A percentile compares a stretch with the other conserved stretches of the same genome.
Evolutionary conservation across 1,284 basidiomycete genomes (phyloP).

Genomic region (Marasmius tenuissimus): DNA sequence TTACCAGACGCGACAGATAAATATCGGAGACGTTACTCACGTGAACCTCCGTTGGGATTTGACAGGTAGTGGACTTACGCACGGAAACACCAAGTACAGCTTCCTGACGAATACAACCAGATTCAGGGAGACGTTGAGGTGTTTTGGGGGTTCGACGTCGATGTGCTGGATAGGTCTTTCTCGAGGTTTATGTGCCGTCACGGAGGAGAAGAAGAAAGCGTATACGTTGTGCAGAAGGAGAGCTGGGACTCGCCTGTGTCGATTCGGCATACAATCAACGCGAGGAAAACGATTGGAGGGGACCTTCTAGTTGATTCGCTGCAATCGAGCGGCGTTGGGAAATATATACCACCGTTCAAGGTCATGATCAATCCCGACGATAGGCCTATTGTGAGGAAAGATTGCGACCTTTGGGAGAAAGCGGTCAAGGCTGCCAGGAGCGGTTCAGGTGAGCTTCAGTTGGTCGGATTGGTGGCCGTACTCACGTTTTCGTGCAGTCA

Average conservation of each 20-base stretch:
- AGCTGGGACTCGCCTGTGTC: background rate
- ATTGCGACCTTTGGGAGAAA: constrained; percentile 33
- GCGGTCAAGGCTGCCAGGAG: constrained; percentile 34
- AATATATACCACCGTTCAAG: constrained; percentile 34
- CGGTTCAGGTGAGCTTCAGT: constrained; percentile 35
- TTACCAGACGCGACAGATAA: constrained; percentile 54
- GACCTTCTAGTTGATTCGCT: constrained; percentile 29
- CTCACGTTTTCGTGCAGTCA: background rate
- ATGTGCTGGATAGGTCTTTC: constrained; percentile 34
- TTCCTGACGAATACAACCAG: constrained; percentile 59
- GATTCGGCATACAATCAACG: no score
- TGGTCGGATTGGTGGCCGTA: background rate
- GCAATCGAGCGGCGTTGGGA: constrained; percentile 25
- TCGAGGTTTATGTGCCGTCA: constrained; percentile 1
- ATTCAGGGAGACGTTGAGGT: constrained; percentile 48
- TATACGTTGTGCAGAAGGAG: background rate
- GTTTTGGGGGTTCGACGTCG: constrained; percentile 43
- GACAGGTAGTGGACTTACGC: constrained; percentile 60
- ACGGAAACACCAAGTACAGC: constrained; percentile 49
- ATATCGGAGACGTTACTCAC: constrained; percentile 48
- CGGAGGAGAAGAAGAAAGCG: background rate
- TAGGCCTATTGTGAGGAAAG: constrained; percentile 40
- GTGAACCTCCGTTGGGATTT: constrained; percentile 50
- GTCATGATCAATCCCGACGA: constrained; percentile 39
- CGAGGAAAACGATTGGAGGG: constrained; percentile 15